Evolutionary conservation across 164 flowering plant species (phyloP).

Genomic region (Hamamelis virginiana): DNA sequence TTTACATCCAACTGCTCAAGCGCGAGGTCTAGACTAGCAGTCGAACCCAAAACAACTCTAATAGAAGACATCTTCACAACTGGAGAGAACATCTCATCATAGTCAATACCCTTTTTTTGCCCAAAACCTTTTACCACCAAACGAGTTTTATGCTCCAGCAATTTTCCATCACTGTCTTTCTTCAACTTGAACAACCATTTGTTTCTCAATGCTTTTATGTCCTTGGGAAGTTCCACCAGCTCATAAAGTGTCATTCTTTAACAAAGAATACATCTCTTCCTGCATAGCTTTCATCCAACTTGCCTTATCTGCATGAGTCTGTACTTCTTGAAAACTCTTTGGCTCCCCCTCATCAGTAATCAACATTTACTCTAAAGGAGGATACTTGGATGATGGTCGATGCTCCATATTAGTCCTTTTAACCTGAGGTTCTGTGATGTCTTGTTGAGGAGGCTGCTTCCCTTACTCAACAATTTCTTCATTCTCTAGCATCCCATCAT

Average conservation of each 20-base stretch:
- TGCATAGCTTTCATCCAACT: background rate
- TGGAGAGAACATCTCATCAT: constrained; percentile 10
- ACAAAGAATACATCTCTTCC: background rate
- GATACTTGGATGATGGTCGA: constrained; percentile 2
- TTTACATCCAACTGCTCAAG: background rate
- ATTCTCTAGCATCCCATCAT: background rate
- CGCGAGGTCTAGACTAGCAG: background rate
- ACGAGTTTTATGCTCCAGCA: background rate
- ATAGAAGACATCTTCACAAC: constrained; percentile 8
- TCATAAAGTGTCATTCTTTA: constrained; percentile 8
- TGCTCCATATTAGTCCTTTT: constrained; percentile 6
- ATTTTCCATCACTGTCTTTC: background rate
- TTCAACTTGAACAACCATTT: constrained; percentile 8
- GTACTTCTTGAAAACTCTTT: background rate
- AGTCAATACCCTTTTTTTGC: constrained; percentile 1
- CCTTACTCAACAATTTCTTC: background rate
- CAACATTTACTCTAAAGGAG: background rate
- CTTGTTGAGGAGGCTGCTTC: background rate
- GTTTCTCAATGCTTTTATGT: background rate
- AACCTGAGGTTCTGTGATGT: background rate
- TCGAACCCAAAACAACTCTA: constrained; percentile 1
- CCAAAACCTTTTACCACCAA: background rate
- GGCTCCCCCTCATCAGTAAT: constrained; percentile 16
- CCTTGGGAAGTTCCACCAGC: constrained; percentile 5
- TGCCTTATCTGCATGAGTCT: background rate